Evolutionary conservation across 139 green algal genomes (phyloP).

Genomic region (Eudorina sp.): DNA sequence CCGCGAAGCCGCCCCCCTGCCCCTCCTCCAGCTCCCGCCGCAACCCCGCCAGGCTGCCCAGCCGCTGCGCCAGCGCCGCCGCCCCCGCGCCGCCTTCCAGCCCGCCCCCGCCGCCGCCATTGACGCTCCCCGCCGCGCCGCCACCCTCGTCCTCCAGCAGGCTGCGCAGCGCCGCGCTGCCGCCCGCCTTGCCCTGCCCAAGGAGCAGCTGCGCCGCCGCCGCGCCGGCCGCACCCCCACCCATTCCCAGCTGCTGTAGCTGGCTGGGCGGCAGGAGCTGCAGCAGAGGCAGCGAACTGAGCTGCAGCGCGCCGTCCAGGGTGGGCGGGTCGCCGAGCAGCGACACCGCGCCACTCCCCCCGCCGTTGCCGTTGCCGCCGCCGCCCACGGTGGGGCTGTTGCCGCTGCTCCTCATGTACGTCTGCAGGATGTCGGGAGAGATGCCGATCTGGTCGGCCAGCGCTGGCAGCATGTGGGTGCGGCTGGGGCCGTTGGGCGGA

Average conservation of each 20-base stretch:
- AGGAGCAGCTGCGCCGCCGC: conserved; percentile 19
- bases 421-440: not conserved
- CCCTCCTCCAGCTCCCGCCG: not conserved
- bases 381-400: not conserved
- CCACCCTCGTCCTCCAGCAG: conserved; percentile 5
- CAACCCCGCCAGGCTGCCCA: conserved; percentile 7
- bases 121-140: not conserved
- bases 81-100: not conserved
- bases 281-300: not conserved
- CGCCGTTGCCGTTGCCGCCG: not conserved
- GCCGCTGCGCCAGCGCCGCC: conserved; percentile 9
- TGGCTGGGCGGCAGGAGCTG: conserved; percentile 18
- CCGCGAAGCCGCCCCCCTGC: not conserved
- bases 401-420: conserved; percentile 18
- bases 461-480: not conserved
- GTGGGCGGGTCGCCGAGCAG: conserved; percentile 1
- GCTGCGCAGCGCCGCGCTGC: not conserved
- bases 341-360: not conserved
- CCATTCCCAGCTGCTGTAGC: conserved; percentile 11
- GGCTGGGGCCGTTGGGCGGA: not conserved
- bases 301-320: not conserved
- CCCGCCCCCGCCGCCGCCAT: not conserved
- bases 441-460: conserved; percentile 34
- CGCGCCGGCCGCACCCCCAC: not conserved
- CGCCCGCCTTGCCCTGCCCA: not conserved